Percentiles rank a stretch among this genome's conserved stretches.
Evolutionary conservation across 257 asterid species (phyloP).

Genomic region (Solanum microdontum): DNA sequence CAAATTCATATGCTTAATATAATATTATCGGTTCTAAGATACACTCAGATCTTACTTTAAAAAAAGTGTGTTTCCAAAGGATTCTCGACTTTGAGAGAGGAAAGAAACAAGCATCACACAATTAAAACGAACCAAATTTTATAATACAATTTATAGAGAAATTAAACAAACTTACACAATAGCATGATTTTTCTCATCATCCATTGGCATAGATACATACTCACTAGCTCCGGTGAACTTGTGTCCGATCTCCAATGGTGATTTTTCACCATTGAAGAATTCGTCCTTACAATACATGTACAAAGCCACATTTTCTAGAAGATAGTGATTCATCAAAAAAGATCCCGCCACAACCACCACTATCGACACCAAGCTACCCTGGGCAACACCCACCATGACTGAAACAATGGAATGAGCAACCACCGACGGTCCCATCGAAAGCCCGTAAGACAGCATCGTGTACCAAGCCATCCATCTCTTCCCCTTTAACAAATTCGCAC

Average conservation of each 20-base stretch:
- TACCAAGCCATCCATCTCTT: not conserved
- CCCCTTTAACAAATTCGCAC: conserved; percentile 4
- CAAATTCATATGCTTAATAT: not conserved
- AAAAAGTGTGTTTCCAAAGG: not conserved
- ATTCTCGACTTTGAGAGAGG: not conserved
- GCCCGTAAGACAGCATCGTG: conserved; percentile 5
- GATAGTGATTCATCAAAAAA: not conserved
- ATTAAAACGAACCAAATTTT: not conserved
- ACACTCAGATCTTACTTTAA: too few relatives aligned
- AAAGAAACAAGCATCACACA: not conserved
- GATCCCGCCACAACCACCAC: conserved; percentile 14
- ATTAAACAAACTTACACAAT: not conserved
- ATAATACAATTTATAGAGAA: not conserved
- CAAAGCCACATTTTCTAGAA: conserved; percentile 8
- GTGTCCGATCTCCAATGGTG: not conserved
- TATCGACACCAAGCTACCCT: conserved; percentile 33
- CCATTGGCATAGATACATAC: not conserved
- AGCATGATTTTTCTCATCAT: not conserved
- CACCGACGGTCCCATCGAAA: conserved; percentile 1
- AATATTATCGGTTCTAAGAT: not conserved
- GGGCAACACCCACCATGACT: conserved; percentile 2
- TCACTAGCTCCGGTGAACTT: not conserved
- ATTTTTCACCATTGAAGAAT: not conserved
- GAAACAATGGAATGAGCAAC: conserved; percentile 4
- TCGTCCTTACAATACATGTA: conserved; percentile 44